Evolutionary conservation across 176 grass and related monocot genomes (phyloP).

Genomic region (Hordeum vulgare): DNA sequence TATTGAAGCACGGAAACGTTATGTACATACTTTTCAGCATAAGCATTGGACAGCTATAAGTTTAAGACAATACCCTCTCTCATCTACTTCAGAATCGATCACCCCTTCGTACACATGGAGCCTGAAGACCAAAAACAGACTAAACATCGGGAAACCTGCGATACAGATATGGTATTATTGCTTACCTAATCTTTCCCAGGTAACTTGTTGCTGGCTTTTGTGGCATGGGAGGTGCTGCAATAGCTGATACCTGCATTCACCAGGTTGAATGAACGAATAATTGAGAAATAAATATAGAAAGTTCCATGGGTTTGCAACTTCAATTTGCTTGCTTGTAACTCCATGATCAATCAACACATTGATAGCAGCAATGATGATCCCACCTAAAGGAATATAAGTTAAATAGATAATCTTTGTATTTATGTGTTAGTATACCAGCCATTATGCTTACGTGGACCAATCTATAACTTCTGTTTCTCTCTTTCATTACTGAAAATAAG

Average conservation of each 20-base stretch:
- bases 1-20: neutral
- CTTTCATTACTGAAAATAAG: neutral
- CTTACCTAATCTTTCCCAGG: slow-evolving; percentile 56
- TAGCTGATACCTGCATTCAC: slow-evolving; percentile 66
- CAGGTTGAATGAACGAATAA: neutral
- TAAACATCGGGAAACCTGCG: slow-evolving; percentile 6
- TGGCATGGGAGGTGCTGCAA: slow-evolving; percentile 79
- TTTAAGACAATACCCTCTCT: slow-evolving; percentile 73
- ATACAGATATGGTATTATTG: neutral
- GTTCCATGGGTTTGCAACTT: slow-evolving; percentile 57
- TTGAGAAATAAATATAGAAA: neutral
- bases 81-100: slow-evolving; percentile 86
- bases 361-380: slow-evolving; percentile 80
- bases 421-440: neutral
- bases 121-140: slow-evolving; percentile 28
- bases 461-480: neutral
- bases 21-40: neutral
- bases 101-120: slow-evolving; percentile 87
- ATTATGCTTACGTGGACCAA: neutral
- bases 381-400: slow-evolving; percentile 51
- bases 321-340: slow-evolving; percentile 72
- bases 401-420: neutral
- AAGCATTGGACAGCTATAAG: neutral
- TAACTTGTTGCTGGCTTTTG: slow-evolving; percentile 73
- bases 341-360: slow-evolving; percentile 77